Evolutionary conservation across 2,329 filamentous ascomycete genomes (phyloP), one percentile per base, ranked within the genome.

Genomic region (Aspergillus ochraceoroseus): DNA sequence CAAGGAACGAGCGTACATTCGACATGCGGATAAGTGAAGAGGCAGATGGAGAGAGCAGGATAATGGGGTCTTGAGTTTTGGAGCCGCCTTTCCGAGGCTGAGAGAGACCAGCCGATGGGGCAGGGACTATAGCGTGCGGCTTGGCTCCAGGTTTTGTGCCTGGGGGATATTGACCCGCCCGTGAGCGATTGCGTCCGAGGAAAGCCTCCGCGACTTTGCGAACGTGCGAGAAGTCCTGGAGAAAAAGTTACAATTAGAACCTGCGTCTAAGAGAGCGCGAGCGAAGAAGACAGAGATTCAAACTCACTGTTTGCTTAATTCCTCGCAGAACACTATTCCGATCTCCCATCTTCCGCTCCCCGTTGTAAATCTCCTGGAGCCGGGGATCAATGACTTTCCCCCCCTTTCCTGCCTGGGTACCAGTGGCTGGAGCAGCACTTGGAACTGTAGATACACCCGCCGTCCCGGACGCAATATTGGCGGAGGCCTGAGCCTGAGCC

Each of bases 1-100:
- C 83, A 50, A 98, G 83, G 74, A 98, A 96, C 19, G 85, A 82
- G 60, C 94, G 94, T 66, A 94, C 87, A 63, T 98, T 98, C 38
- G 87, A 85, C 79, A 96, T 87, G 63, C 90, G 88, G 25, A 98
- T 81, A 33, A 96, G 80, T 1, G 89, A 94, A 2, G 90, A 95
- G 7, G 90, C 92, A 1, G 90, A 96, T 1, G 92, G 92, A 0
- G 92, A 96, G 46, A 98, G 82, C 18, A 98, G 82, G 63, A 98
- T 95, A 67, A 98, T 98, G 33, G 92, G 92, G 61, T 95, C 76
- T 26, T 73, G 72, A 23, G 75, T 70, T 36, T 77, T 74, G 32
- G 65, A 66, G 55, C 51, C 55, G 44, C 61, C 54, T 49, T 68
- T 70, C 48, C 69, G 65, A 11, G 64, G 49, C 32, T 64, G 57